Base-by-base conservation (phyloP, 257 asterid species). In the Fraxinus pennsylvanica region DNA sequence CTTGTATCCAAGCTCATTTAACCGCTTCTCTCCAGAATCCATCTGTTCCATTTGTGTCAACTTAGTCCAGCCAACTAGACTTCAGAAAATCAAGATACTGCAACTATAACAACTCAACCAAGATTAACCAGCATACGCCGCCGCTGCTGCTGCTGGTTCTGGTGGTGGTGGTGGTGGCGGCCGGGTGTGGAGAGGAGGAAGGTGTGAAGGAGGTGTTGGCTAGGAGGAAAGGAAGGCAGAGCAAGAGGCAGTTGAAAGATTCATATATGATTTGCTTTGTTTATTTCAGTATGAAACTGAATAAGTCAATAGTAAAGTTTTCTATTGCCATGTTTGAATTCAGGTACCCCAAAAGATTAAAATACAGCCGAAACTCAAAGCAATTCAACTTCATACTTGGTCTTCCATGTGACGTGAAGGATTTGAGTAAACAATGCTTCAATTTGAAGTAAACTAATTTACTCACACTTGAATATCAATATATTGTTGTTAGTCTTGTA, bases 1-100 rank as follows among this genome's bases (percentile, higher is more conserved):
- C 82, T 84, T 88, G 81, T 88, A 88, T 45, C 90, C 92, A 2
- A 88, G 86, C 85, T 86, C 91, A 27, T 88, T 86, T 33, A 86
- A 87, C 25, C 88, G 83, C 80, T 82, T 84, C 67, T 86, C 86
- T 1, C 84, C 85, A 10, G 92, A 52, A 84, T 88, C 90, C 83
- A 81, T 78, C 68, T 73, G 45, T 54, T 54, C 76, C 63, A 81
- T 72, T 3, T 32, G 27, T 74, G 75, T 33, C 80, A 76, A 27
- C 72, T 74, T 57, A 17, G 5, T 9, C 14, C 10, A 12, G 61
- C 22, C 22, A 39, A 9, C 32, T 50, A 8, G 54, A 54, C 47
- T 75, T 57, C 3, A 68, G 47, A 50, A 75, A 27, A 38, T 54
- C 36, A 52, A 59, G 59, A 69, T 67, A 50, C 76, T 36, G 67